A percentile compares a stretch with the other conserved stretches of the same genome.
These are phyloP conservation scores for Tulasnella calospora DNA, from an alignment of 768 basidiomycete genomes.

Conservation along the genomic window DNA sequence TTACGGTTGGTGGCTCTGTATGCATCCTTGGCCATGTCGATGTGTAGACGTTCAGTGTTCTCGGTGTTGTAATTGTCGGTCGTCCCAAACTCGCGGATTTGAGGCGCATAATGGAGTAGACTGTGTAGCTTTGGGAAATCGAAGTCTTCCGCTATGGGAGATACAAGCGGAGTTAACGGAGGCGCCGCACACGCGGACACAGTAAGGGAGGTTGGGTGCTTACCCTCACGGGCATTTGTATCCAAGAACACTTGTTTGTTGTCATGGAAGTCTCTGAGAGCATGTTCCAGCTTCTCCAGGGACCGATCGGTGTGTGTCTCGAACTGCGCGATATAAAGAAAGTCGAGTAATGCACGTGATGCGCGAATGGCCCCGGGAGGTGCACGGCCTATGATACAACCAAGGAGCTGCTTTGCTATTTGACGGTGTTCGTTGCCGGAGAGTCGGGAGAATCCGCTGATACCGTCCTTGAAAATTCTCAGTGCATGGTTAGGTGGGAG, in stretches of 20 bases:
- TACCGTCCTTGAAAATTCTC: background rate
- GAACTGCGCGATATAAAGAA: background rate
- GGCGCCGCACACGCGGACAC: constrained; percentile 14
- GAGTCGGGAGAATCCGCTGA: background rate
- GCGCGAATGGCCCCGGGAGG: background rate
- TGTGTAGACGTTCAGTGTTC: constrained; percentile 32
- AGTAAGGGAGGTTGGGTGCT: background rate
- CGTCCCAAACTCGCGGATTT: constrained; percentile 30
- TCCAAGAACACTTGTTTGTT: background rate
- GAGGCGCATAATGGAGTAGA: constrained; percentile 30
- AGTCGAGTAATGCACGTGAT: background rate
- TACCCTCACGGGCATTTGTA: constrained; percentile 14
- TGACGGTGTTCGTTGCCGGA: background rate
- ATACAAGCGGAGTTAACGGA: background rate
- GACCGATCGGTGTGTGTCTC: background rate
- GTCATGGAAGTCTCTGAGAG: background rate
- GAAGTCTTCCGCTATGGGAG: constrained; percentile 25
- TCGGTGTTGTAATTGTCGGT: constrained; percentile 36
- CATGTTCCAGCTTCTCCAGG: background rate
- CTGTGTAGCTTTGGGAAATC: constrained; percentile 35
- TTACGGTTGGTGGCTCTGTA: constrained; percentile 11
- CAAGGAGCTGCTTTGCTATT: background rate
- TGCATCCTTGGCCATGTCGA: constrained; percentile 20
- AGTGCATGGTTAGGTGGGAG: background rate
- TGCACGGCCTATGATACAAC: constrained; percentile 23